Percentiles rank a stretch among this genome's conserved stretches.
Evolutionary conservation across 2,329 filamentous ascomycete species (phyloP).

Genomic region (Alternaria metachromatica): DNA sequence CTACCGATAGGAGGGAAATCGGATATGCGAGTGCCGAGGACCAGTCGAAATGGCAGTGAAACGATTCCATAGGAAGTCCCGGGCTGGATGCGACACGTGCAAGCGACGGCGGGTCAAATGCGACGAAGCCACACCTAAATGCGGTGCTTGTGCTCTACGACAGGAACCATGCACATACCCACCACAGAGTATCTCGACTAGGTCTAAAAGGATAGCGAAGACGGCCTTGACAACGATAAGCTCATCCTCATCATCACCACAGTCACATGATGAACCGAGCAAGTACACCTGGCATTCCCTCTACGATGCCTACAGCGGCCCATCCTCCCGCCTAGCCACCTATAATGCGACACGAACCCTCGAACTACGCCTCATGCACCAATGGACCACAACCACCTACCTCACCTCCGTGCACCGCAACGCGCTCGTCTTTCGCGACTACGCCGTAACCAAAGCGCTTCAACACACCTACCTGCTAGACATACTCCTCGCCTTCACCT

Average conservation of each 20-base stretch:
- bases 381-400: not conserved
- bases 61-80: not conserved
- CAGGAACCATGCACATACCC: not conserved
- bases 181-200: not conserved
- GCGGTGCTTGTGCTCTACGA: not conserved
- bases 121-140: not conserved
- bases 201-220: not conserved
- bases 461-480: not conserved
- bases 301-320: not conserved
- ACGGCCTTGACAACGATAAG: not conserved
- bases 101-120: constrained; percentile 1
- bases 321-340: not conserved
- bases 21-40: not conserved
- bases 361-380: not conserved
- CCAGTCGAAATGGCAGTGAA: not conserved
- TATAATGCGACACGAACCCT: not conserved
- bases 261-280: not conserved
- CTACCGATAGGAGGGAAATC: too few species aligned
- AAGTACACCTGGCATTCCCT: not conserved
- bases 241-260: not conserved
- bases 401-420: not conserved
- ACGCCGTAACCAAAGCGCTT: not conserved
- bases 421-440: not conserved
- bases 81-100: constrained; percentile 1
- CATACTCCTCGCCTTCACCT: not conserved